Base-by-base conservation (phyloP, 1,139 yeast species). In the Taiozyma sp. region DNA sequence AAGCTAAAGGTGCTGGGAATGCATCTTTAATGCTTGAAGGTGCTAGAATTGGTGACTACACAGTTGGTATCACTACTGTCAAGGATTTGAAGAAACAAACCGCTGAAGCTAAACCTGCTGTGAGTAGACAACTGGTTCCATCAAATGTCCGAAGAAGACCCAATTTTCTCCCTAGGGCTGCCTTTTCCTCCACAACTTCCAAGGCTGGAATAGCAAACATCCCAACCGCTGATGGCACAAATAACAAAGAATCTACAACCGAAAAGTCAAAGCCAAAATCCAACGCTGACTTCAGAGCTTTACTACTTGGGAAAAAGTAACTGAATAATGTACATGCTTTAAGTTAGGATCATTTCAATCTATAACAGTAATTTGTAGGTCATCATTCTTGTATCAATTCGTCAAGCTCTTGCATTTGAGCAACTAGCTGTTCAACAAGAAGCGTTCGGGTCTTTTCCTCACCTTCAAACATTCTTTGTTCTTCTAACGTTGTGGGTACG, bases 401-500 rank as follows among this genome's bases (percentile, higher is more conserved):
- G 60, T 79, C 83, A 57, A 86, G 65, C 16, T 75, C 79, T 38
- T 78, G 73, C 44, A 86, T 81, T 47, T 82, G 87, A 23, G 74
- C 76, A 8, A 82, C 75, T 38, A 85, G 62, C 28, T 67, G 65
- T 43, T 75, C 76, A 12, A 81, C 80, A 57, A 84, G 76, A 47
- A 67, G 64, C 1, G 66, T 61, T 48, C 72, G 71, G 3, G 59
- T 43, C 23, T 64, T 64, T 27, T 61, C 63, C 13, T 75, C 85
- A 5, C 78, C 80, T 69, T 67, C 78, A 48, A 83, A 68, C 16
- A 79, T 58, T 45, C 75, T 72, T 58, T 81, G 86, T 60, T 88
- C 95, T 51, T 87, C 95, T 2, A 73, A 51, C 4, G 83, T 78
- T 14, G 87, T 78, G 2, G 92, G 81, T 3, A 78, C 74, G 3